Conservation (phyloP, 2,329 filamentous ascomycete species). For the Arachnomyces sp. region DNA sequence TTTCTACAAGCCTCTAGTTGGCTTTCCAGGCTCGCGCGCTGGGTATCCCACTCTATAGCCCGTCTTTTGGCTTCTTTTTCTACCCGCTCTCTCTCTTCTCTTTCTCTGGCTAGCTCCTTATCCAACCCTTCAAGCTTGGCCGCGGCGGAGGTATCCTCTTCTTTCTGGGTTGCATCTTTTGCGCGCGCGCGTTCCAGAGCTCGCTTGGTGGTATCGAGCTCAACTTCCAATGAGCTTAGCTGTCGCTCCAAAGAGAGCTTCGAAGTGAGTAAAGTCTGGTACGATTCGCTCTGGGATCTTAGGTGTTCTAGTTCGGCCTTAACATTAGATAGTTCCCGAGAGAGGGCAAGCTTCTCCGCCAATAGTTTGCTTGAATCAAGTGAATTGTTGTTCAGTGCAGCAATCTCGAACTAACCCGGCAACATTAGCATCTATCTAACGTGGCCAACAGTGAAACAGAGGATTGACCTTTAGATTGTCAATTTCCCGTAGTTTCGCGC, state of each 20-base stretch:
- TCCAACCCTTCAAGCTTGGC: conserved; percentile 40
- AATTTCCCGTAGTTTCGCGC: conserved; percentile 46
- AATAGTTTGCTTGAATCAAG: conserved; percentile 64
- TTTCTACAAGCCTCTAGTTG: conserved; percentile 61
- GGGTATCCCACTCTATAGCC: conserved; percentile 52
- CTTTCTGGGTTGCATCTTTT: conserved; percentile 26
- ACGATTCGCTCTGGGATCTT: conserved; percentile 48
- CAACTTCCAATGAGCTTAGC: conserved; percentile 65
- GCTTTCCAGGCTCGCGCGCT: conserved; percentile 58
- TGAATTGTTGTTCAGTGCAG: conserved; percentile 57
- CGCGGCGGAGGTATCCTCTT: conserved; percentile 33
- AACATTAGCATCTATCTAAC: neutral
- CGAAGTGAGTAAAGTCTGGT: conserved; percentile 64
- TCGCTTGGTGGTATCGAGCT: conserved; percentile 75
- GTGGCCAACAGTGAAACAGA: neutral
- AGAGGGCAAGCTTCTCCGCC: conserved; percentile 54
- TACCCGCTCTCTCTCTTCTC: conserved; percentile 37
- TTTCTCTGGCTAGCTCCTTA: conserved; percentile 43
- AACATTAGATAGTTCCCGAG: conserved; percentile 50
- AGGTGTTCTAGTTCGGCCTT: conserved; percentile 57
- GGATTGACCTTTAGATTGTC: conserved; percentile 46
- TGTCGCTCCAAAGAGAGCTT: conserved; percentile 74
- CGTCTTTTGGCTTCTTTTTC: conserved; percentile 49
- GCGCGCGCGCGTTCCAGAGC: conserved; percentile 50
- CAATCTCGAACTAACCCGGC: conserved; percentile 45